Conservation (phyloP, 2,329 filamentous ascomycete genomes). For the Colletotrichum camelliae region DNA sequence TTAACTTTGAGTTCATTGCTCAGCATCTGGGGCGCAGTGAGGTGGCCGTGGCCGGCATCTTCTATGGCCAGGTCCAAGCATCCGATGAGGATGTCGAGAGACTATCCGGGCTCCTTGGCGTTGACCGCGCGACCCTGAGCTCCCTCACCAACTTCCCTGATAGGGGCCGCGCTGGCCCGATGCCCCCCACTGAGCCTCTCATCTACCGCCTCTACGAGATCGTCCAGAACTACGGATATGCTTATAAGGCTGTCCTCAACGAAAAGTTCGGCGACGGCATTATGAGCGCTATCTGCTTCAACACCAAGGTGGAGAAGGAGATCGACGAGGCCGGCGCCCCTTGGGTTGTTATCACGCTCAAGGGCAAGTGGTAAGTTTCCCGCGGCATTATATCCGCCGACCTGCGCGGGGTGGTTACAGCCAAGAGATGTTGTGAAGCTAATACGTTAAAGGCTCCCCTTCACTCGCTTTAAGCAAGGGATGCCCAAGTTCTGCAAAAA, state of each 20-base stretch:
- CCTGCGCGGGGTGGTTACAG: neutral
- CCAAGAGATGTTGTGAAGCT: neutral
- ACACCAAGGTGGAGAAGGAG: constrained; percentile 93
- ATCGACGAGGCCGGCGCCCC: constrained; percentile 79
- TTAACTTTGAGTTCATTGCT: constrained; percentile 82
- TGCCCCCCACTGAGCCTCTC: constrained; percentile 84
- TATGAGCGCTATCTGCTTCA: constrained; percentile 95
- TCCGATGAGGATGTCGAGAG: constrained; percentile 70
- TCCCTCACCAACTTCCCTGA: constrained; percentile 80
- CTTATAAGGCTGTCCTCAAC: constrained; percentile 93
- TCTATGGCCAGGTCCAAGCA: constrained; percentile 86
- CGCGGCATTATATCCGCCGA: neutral
- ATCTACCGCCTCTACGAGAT: constrained; percentile 95
- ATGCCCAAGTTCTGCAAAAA: neutral
- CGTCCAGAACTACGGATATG: constrained; percentile 95
- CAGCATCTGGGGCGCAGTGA: constrained; percentile 77
- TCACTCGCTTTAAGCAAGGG: constrained; percentile 34
- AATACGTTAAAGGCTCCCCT: constrained; percentile 36
- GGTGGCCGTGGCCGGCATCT: constrained; percentile 84
- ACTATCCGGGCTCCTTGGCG: constrained; percentile 68
- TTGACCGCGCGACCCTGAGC: constrained; percentile 62
- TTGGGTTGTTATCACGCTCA: constrained; percentile 85
- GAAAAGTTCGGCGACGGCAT: constrained; percentile 96
- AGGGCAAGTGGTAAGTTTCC: constrained; percentile 74
- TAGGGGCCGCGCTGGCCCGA: constrained; percentile 77